Evolutionary conservation across 2,329 filamentous ascomycete genomes (phyloP).

Genomic region (Geosmithia flava): DNA sequence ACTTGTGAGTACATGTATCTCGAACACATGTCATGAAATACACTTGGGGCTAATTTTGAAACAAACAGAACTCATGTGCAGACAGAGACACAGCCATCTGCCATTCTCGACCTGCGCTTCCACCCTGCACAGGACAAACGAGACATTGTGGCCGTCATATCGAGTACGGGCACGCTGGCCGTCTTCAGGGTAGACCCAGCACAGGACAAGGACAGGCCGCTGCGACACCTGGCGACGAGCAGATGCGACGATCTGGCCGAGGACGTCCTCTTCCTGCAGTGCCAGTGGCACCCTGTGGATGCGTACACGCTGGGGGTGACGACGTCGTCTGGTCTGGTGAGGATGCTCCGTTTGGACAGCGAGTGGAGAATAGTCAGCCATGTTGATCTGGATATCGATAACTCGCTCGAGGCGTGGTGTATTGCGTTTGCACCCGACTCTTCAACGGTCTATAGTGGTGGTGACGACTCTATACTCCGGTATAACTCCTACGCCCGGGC

Average conservation of each 20-base stretch:
- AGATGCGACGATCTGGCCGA: constrained; percentile 37
- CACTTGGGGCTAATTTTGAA: not conserved
- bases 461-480: constrained; percentile 59
- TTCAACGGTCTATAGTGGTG: constrained; percentile 49
- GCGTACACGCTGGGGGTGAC: constrained; percentile 52
- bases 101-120: constrained; percentile 80
- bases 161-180: constrained; percentile 60
- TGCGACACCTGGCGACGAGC: constrained; percentile 30
- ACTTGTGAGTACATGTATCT: constrained; percentile 37
- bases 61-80: constrained; percentile 39
- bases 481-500: constrained; percentile 21
- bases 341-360: constrained; percentile 35
- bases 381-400: constrained; percentile 28
- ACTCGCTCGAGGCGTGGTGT: constrained; percentile 62
- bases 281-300: constrained; percentile 56
- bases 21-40: too few relatives aligned
- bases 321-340: constrained; percentile 54
- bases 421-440: constrained; percentile 40
- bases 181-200: constrained; percentile 44
- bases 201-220: constrained; percentile 13
- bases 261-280: constrained; percentile 55
- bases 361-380: constrained; percentile 23
- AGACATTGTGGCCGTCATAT: constrained; percentile 58
- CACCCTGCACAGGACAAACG: constrained; percentile 33
- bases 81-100: constrained; percentile 52